Evolutionary conservation across 2,329 filamentous ascomycete genomes (phyloP).

Genomic region (Camillea tinctor): DNA sequence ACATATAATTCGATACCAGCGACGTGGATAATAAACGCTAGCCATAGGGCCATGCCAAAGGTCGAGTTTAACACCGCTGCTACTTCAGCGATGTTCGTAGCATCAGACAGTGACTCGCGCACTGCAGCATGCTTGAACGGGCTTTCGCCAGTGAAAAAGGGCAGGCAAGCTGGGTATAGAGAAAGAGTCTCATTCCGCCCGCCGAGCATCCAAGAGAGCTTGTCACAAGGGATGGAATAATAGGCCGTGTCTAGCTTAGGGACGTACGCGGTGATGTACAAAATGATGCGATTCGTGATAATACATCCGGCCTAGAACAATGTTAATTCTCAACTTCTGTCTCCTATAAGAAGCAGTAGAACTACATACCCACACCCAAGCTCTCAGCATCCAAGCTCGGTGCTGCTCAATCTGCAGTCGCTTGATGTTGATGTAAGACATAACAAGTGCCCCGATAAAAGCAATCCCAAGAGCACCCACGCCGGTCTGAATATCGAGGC

Average conservation of each 20-base stretch:
- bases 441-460: slow-evolving; percentile 40
- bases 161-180: slow-evolving; percentile 45
- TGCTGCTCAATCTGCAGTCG: slow-evolving; percentile 62
- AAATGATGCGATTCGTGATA: slow-evolving; percentile 50
- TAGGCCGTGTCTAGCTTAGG: slow-evolving; percentile 23
- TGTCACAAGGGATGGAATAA: slow-evolving; percentile 42
- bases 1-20: slow-evolving; percentile 49
- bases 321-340: not conserved
- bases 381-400: slow-evolving; percentile 61
- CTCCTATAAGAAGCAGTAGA: not conserved
- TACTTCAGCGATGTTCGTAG: slow-evolving; percentile 27
- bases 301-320: slow-evolving; percentile 44
- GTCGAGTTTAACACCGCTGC: slow-evolving; percentile 44
- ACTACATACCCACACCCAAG: slow-evolving; percentile 46
- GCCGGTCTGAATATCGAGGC: slow-evolving; percentile 46
- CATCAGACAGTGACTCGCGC: slow-evolving; percentile 32
- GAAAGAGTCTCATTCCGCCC: slow-evolving; percentile 28
- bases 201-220: slow-evolving; percentile 43
- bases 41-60: slow-evolving; percentile 54
- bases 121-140: slow-evolving; percentile 30
- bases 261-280: slow-evolving; percentile 35
- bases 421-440: slow-evolving; percentile 58
- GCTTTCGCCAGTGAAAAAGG: slow-evolving; percentile 35
- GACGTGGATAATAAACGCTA: slow-evolving; percentile 51
- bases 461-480: slow-evolving; percentile 44